These are phyloP conservation scores for Eucalyptus shirleyi DNA, from an alignment of 345 rosid species.

Conservation along the genomic window DNA sequence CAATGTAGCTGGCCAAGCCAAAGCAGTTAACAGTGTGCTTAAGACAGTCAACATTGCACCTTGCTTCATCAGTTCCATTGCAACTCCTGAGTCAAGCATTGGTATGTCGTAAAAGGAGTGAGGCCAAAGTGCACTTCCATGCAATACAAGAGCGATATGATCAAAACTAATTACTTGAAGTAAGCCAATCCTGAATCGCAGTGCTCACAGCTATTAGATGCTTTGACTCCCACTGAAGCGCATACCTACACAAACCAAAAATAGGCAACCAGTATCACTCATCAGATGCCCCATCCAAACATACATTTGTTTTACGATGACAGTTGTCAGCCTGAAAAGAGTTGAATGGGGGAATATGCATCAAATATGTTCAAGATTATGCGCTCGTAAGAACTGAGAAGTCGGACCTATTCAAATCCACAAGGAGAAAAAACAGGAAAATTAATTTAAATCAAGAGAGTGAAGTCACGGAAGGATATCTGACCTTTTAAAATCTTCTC, in stretches of 20 bases:
- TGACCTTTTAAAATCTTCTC: not conserved
- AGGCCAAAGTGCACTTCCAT: not conserved
- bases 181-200: constrained; percentile 95
- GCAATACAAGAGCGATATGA: not conserved
- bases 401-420: not conserved
- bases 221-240: constrained; percentile 85
- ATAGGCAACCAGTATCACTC: not conserved
- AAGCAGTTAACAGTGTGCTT: constrained; percentile 62
- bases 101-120: not conserved
- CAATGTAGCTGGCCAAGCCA: constrained; percentile 89
- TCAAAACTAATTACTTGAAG: constrained; percentile 68
- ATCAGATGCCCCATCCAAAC: not conserved
- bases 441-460: not conserved
- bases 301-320: not conserved
- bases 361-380: not conserved
- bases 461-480: not conserved
- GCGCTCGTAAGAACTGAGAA: not conserved
- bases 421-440: not conserved
- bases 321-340: not conserved
- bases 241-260: constrained; percentile 40
- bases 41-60: constrained; percentile 98
- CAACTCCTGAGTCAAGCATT: constrained; percentile 40
- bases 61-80: constrained; percentile 77
- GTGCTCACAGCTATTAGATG: constrained; percentile 91
- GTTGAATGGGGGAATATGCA: not conserved